Conservation (phyloP, 257 asterid genomes). For the Nicotiana knightiana region DNA sequence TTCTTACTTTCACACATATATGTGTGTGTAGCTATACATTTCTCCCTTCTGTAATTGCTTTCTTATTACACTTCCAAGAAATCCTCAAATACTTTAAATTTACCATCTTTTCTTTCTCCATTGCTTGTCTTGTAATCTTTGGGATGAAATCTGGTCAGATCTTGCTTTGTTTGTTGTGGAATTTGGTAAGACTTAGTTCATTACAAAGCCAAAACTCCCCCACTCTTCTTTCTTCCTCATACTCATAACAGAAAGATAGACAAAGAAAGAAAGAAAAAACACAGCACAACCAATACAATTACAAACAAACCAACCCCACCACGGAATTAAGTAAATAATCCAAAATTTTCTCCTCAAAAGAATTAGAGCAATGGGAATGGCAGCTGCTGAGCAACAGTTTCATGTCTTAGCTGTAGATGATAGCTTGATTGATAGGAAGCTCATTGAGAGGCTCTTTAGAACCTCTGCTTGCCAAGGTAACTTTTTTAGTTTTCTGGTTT, state of each 20-base stretch:
- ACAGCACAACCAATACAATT: too few species aligned
- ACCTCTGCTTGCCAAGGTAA: conserved; percentile 43
- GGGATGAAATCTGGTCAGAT: conserved; percentile 70
- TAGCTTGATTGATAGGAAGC: conserved; percentile 35
- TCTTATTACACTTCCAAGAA: neutral
- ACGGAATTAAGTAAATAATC: neutral
- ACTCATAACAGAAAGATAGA: neutral
- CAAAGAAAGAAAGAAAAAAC: too few species aligned
- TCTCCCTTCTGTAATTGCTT: neutral
- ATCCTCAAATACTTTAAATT: neutral
- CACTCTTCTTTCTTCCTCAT: neutral
- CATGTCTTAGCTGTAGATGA: conserved; percentile 49
- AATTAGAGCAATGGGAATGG: conserved; percentile 25
- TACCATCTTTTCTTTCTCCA: neutral
- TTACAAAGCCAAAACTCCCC: conserved; percentile 6
- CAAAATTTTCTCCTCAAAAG: neutral
- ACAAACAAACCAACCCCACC: too few species aligned
- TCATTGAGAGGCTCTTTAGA: conserved; percentile 38
- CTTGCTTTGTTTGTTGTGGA: conserved; percentile 73
- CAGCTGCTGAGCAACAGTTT: conserved; percentile 26
- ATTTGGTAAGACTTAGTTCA: conserved; percentile 49
- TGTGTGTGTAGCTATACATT: neutral
- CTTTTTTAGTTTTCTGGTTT: neutral
- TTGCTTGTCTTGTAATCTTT: conserved; percentile 70
- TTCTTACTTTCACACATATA: neutral